Base-by-base conservation (phyloP, 2,329 filamentous ascomycete species). In the Aspergillus terreus region DNA sequence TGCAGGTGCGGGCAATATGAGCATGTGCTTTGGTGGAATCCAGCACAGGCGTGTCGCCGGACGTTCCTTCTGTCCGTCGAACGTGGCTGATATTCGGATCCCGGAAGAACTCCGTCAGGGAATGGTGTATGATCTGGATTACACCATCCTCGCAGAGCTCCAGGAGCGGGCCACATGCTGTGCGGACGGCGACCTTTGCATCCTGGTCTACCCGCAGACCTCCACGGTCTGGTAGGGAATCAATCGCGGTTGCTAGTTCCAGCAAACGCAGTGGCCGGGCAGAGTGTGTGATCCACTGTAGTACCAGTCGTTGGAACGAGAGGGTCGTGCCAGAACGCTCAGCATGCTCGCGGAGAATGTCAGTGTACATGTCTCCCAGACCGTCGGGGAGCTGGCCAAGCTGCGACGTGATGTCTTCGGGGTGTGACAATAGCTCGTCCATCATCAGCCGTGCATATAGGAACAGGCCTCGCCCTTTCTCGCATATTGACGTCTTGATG, bases 41-140 rank as follows among this genome's bases (percentile, higher is more conserved):
- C n/a, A 49, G n/a, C 23, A 36, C 41, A 1, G 47, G 40, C 7
- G 44, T 44, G 5, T 23, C 23, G 4, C 23, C 23, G 23, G 23
- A 23, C 23, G 23, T 6, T 23, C 23, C 5, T 6, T 23, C 23
- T 23, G 23, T 23, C 23, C 23, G 6, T 23, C 23, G 23, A 6
- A 23, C 5, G 5, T 23, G 6, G 30, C 14, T 15, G 19, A 25
- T 38, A 11, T 7, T 38, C 9, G 33, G 17, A 23, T 49, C 67
- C 1, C 65, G 59, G 11, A 78, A 55, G 51, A 74, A 79, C 48
- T 79, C 76, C 2, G 76, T 78, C 38, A 79, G 72, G 1, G 75
- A 78, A 47, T 78, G 76, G 53, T 79, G 76, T 6, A 78, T 71
- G 5, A 78, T 68, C 15, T 68, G 67, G 9, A 78, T 52, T 0